Conservation (phyloP, 2,329 filamentous ascomycete species). For the Zymoseptoria passerinii region DNA sequence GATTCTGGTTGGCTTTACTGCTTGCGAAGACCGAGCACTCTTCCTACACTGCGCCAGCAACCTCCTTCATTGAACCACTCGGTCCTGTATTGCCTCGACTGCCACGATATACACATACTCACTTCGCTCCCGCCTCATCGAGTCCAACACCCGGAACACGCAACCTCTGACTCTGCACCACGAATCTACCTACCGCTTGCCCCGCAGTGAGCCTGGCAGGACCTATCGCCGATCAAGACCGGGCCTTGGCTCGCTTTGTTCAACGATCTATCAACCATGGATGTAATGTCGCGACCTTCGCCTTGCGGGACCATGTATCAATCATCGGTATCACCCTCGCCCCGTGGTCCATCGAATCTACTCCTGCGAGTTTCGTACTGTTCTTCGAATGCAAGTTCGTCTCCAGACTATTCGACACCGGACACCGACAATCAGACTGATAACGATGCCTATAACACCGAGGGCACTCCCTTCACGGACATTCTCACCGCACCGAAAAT, state of each 20-base stretch:
- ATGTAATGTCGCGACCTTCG: slow-evolving; percentile 4
- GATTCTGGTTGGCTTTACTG: not conserved
- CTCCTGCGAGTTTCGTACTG: not conserved
- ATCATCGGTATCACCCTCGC: slow-evolving; percentile 3
- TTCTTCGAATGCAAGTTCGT: slow-evolving; percentile 10
- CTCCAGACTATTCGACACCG: slow-evolving; percentile 8
- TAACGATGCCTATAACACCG: slow-evolving; percentile 15
- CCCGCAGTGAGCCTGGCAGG: not conserved
- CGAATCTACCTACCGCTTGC: not conserved
- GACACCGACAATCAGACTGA: slow-evolving; percentile 2
- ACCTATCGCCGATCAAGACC: not conserved
- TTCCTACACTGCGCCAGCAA: not conserved
- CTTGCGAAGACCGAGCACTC: not conserved
- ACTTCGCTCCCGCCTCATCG: not conserved
- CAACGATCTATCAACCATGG: not conserved
- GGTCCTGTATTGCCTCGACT: not conserved
- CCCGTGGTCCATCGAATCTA: slow-evolving; percentile 6
- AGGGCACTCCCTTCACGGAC: slow-evolving; percentile 20
- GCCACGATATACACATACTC: not conserved
- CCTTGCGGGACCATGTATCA: slow-evolving; percentile 6
- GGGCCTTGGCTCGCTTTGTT: not conserved
- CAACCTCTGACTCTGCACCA: not conserved
- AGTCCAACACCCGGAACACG: not conserved
- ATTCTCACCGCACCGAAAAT: slow-evolving; percentile 41
- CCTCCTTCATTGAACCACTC: not conserved